Conservation (phyloP, 1,284 basidiomycete species). For the Clitocybe nebularis region DNA sequence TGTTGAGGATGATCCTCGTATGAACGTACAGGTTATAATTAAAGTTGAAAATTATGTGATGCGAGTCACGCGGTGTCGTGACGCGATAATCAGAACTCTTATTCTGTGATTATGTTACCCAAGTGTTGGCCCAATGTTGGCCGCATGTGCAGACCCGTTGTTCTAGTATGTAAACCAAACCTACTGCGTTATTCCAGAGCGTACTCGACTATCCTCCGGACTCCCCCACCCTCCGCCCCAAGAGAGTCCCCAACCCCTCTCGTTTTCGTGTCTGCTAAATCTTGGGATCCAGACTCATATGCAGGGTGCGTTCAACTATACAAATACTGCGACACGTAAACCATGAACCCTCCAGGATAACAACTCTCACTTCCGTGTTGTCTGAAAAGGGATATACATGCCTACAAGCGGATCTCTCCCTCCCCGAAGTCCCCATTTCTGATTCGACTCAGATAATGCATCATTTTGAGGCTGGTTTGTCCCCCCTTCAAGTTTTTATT, state of each 20-base stretch:
- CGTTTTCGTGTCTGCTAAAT: constrained; percentile 40
- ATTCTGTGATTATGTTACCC: no score
- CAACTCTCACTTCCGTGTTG: constrained; percentile 41
- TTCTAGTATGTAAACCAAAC: constrained; percentile 5
- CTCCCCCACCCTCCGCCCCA: constrained; percentile 36
- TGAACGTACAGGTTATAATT: no score
- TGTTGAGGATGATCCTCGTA: no score
- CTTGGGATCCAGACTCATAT: constrained; percentile 33
- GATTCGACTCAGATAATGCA: constrained; percentile 33
- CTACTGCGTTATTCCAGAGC: constrained; percentile 19
- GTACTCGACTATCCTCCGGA: constrained; percentile 26
- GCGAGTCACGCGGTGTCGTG: no score
- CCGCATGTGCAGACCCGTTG: no score
- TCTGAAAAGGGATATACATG: constrained; percentile 58
- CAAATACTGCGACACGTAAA: constrained; percentile 16
- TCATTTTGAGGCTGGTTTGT: constrained; percentile 36
- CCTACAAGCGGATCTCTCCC: constrained; percentile 48
- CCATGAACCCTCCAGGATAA: constrained; percentile 31
- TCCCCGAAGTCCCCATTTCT: constrained; percentile 22
- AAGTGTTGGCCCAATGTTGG: no score
- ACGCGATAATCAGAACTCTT: no score
- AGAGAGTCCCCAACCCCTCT: constrained; percentile 51
- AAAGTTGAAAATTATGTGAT: no score
- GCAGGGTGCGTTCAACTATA: constrained; percentile 32
- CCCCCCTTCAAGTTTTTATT: neutral